A percentile compares a stretch with the other conserved stretches of the same genome.
Evolutionary conservation across 768 basidiomycete species (phyloP).

Genomic region (Rhizopogon vulgaris): DNA sequence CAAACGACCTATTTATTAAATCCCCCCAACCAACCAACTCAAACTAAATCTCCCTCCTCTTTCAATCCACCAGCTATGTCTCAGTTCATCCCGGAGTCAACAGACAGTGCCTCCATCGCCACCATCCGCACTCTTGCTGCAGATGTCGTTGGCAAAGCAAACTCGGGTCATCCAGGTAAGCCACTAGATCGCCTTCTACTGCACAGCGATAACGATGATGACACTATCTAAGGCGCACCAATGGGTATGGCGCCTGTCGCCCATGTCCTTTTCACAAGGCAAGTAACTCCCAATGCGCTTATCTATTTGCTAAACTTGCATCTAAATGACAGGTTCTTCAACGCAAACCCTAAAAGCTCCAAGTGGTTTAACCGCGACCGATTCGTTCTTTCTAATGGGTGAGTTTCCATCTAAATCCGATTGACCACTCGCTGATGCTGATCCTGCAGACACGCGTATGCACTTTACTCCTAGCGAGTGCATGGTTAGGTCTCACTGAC

Average conservation of each 20-base stretch:
- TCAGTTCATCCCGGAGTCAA: slow-evolving; percentile 26
- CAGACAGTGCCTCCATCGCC: slow-evolving; percentile 57
- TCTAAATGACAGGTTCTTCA: slow-evolving; percentile 57
- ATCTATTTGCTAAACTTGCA: background rate
- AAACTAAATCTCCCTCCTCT: slow-evolving; percentile 4
- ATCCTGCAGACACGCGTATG: slow-evolving; percentile 65
- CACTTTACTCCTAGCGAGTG: slow-evolving; percentile 9
- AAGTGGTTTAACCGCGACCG: slow-evolving; percentile 97
- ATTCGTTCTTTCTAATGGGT: slow-evolving; percentile 96
- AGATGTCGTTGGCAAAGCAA: slow-evolving; percentile 78
- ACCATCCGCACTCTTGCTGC: slow-evolving; percentile 75
- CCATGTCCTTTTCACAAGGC: slow-evolving; percentile 78
- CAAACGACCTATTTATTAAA: background rate
- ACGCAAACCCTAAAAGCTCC: slow-evolving; percentile 81
- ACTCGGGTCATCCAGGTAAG: slow-evolving; percentile 89
- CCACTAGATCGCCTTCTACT: background rate
- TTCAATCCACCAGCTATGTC: slow-evolving; percentile 29
- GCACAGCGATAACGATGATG: slow-evolving; percentile 3
- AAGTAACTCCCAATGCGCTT: slow-evolving; percentile 1
- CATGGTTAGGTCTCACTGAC: slow-evolving; percentile 7
- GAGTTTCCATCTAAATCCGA: slow-evolving; percentile 23
- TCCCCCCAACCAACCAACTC: slow-evolving; percentile 4
- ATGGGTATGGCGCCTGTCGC: slow-evolving; percentile 90
- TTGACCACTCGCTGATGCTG: slow-evolving; percentile 8
- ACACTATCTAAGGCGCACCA: slow-evolving; percentile 59